Evolutionary conservation across 345 rosid genomes (phyloP), one percentile per base, ranked within the genome.

Genomic region (Bruguiera gymnorhiza): DNA sequence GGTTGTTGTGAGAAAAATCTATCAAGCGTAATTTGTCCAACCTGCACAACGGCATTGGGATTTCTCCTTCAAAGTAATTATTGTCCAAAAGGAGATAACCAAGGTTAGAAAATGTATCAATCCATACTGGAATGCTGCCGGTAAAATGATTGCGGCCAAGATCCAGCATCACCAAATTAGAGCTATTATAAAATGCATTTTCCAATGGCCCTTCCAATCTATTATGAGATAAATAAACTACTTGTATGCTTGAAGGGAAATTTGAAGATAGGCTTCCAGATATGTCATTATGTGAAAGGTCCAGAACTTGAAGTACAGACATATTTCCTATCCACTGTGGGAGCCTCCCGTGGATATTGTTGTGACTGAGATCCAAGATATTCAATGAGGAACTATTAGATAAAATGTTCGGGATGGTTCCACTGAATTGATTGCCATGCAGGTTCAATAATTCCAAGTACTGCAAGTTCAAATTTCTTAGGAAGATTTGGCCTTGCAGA

Each of bases 81-180:
- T 20, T 60, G 27, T 62, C 54, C 20, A 73, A 34, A 8, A 50
- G 3, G 48, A 62, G 36, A 64, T 23, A 54, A 2, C 4, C 11
- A 3, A 71, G 53, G n/a, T 1, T 1, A 10, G 21, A 59, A 1
- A 16, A 9, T 6, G 0, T 19, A 0, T 43, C 62, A 37, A n/a
- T 1, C 32, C 18, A 70, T 37, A 10, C 52, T 52, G 75, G 74
- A 62, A 75, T 58, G 54, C 34, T 20, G 6, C 74, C 74, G 5
- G 30, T 37, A 4, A 70, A 37, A 60, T 24, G 11, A 26, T 75
- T 75, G 6, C 65, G 30, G 16, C 74, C 60, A 2, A 64, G 23
- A 70, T 75, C 67, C 1, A 34, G 8, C 0, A 18, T 39, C 23
- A 37, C 26, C 31, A 37, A 2, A 27, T 20, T n/a, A 3, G 9